These are phyloP conservation scores for Oryza australiensis DNA, from an alignment of 176 grass and related monocot genomes.

Conservation along the genomic window DNA sequence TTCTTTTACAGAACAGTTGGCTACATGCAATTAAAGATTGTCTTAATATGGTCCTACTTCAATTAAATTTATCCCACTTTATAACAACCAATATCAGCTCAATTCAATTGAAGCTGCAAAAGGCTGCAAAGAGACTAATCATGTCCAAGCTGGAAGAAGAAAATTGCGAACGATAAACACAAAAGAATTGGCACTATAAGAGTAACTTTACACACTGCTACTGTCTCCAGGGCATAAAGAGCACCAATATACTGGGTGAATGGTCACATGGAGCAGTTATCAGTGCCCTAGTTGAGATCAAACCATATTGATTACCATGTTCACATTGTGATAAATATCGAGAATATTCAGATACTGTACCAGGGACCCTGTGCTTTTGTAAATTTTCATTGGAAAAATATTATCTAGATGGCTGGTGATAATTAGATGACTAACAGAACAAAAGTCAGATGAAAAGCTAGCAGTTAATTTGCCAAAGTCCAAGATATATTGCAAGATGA, in stretches of 20 bases:
- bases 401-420: neutral
- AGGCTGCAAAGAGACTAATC: conserved; percentile 40
- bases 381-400: neutral
- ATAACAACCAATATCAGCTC: conserved; percentile 39
- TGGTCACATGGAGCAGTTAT: neutral
- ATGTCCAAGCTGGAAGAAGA: conserved; percentile 43
- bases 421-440: conserved; percentile 2
- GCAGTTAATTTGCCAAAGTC: neutral
- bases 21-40: conserved; percentile 48
- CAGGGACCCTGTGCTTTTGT: neutral
- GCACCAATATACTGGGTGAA: neutral
- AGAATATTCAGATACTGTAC: neutral
- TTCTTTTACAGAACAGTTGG: conserved; percentile 41
- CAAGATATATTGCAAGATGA: neutral
- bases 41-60: conserved; percentile 38
- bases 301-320: neutral
- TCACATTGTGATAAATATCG: neutral
- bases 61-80: conserved; percentile 58
- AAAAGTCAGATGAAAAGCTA: neutral
- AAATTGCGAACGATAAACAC: neutral
- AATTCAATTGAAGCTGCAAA: conserved; percentile 39
- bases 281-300: neutral
- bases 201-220: conserved; percentile 25
- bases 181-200: conserved; percentile 24
- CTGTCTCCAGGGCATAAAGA: conserved; percentile 15